Conservation (phyloP, 2,329 filamentous ascomycete species). For the Aspergillus sclerotialis region DNA sequence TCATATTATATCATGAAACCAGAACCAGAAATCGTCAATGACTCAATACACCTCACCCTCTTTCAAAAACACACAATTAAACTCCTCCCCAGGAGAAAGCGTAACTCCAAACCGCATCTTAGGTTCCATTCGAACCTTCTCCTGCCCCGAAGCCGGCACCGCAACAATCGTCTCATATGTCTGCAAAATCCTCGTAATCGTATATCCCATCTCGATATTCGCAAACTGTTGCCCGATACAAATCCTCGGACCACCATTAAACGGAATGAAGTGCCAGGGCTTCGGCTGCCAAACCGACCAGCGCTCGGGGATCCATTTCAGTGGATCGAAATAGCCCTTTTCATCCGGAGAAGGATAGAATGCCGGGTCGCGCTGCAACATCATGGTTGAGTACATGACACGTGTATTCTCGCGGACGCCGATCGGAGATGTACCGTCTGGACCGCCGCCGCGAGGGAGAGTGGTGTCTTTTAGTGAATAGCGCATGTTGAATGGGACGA, state of each 20-base stretch:
- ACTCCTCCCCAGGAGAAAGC: slow-evolving; percentile 28
- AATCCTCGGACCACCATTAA: slow-evolving; percentile 47
- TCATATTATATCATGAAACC: no score
- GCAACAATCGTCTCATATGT: slow-evolving; percentile 32
- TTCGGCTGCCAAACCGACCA: slow-evolving; percentile 48
- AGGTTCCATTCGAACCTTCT: slow-evolving; percentile 30
- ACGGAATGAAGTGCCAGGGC: slow-evolving; percentile 50
- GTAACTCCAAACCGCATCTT: slow-evolving; percentile 32
- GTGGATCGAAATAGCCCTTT: slow-evolving; percentile 33
- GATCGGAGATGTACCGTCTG: slow-evolving; percentile 39
- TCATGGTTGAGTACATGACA: slow-evolving; percentile 45
- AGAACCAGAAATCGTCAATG: no score
- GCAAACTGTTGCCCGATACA: slow-evolving; percentile 57
- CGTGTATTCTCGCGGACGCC: slow-evolving; percentile 42
- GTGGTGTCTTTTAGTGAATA: slow-evolving; percentile 65
- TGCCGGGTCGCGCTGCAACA: slow-evolving; percentile 46
- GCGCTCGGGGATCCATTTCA: slow-evolving; percentile 44
- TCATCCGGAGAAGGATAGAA: slow-evolving; percentile 39
- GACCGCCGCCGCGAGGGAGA: slow-evolving; percentile 58
- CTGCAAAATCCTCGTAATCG: slow-evolving; percentile 37
- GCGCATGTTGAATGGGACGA: slow-evolving; percentile 73
- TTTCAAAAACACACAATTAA: slow-evolving; percentile 34
- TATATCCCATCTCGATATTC: slow-evolving; percentile 52
- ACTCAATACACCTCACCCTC: slow-evolving; percentile 19
- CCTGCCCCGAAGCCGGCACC: slow-evolving; percentile 21